Evolutionary conservation across 371 early-diverging fungal species (phyloP).

Genomic region (Mucor piriformis): DNA sequence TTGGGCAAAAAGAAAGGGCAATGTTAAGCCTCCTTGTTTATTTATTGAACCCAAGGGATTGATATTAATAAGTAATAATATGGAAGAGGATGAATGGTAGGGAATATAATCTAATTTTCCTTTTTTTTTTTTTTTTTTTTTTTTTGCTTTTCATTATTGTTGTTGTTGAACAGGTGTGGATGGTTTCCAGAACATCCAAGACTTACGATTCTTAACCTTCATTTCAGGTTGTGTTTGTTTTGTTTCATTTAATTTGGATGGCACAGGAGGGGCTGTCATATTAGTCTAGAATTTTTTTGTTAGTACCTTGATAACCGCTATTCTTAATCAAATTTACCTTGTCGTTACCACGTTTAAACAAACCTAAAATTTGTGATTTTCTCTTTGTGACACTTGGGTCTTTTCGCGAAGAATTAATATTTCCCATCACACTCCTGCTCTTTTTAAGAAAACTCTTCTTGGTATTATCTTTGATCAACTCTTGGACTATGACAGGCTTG

Average conservation of each 20-base stretch:
- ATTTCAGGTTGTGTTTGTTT: conserved; percentile 3
- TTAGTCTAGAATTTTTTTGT: background rate
- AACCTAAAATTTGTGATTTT: conserved; percentile 29
- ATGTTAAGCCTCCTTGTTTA: too few relatives aligned
- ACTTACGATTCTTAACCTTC: conserved; percentile 19
- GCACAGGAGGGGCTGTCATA: background rate
- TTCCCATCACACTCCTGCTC: conserved; percentile 10
- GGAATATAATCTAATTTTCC: background rate
- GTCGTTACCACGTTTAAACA: conserved; percentile 26
- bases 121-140: background rate
- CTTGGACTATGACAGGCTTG: background rate
- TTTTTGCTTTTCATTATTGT: conserved; percentile 1
- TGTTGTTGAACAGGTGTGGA: conserved; percentile 9
- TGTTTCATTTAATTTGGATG: background rate
- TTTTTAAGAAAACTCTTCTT: background rate
- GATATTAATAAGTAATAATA: too few relatives aligned
- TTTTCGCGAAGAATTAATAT: background rate
- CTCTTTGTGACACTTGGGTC: conserved; percentile 23
- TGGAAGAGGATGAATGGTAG: background rate
- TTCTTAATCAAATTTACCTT: too few relatives aligned
- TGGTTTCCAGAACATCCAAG: conserved; percentile 32
- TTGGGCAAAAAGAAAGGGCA: background rate
- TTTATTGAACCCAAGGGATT: too few relatives aligned
- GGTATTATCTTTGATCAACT: background rate
- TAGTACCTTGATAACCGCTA: too few relatives aligned